Conservation (phyloP, 1,284 basidiomycete species). For the Serendipita sp. region DNA sequence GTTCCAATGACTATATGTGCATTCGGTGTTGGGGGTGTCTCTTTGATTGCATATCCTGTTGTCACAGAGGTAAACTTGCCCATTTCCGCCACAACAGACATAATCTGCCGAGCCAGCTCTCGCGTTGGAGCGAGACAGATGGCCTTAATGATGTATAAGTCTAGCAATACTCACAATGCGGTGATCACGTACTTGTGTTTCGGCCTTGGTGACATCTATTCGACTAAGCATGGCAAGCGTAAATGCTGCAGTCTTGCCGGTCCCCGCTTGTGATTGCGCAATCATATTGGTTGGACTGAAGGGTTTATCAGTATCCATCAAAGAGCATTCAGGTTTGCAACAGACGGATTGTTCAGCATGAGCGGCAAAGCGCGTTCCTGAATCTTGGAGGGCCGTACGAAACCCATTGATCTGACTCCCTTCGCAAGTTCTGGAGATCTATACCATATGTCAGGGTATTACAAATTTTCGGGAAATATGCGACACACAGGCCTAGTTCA, state of each 20-base stretch:
- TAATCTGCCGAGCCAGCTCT: conserved; percentile 94
- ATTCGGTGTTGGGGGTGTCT: conserved; percentile 43
- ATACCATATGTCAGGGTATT: conserved; percentile 7
- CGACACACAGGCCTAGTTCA: conserved; percentile 74
- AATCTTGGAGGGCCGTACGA: conserved; percentile 97
- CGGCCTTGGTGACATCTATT: conserved; percentile 70
- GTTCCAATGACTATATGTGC: conserved; percentile 94
- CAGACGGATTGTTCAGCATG: conserved; percentile 80
- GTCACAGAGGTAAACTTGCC: conserved; percentile 89
- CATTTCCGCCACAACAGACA: conserved; percentile 88
- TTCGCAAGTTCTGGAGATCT: conserved; percentile 84
- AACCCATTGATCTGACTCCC: conserved; percentile 93
- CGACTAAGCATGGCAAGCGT: conserved; percentile 94
- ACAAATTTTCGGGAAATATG: too few species aligned
- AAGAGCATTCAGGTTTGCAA: conserved; percentile 11
- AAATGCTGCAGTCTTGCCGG: conserved; percentile 98
- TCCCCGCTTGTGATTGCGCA: conserved; percentile 97
- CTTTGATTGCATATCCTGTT: conserved; percentile 90
- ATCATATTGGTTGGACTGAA: conserved; percentile 91
- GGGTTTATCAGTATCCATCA: conserved; percentile 10
- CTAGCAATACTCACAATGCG: not conserved
- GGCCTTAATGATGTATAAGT: conserved; percentile 36
- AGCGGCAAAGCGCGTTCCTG: conserved; percentile 95
- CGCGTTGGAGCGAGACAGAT: conserved; percentile 89
- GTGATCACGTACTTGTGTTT: conserved; percentile 58